These are phyloP conservation scores for Mucor circinelloides DNA, from an alignment of 371 early-diverging fungal genomes.

Conservation along the genomic window DNA sequence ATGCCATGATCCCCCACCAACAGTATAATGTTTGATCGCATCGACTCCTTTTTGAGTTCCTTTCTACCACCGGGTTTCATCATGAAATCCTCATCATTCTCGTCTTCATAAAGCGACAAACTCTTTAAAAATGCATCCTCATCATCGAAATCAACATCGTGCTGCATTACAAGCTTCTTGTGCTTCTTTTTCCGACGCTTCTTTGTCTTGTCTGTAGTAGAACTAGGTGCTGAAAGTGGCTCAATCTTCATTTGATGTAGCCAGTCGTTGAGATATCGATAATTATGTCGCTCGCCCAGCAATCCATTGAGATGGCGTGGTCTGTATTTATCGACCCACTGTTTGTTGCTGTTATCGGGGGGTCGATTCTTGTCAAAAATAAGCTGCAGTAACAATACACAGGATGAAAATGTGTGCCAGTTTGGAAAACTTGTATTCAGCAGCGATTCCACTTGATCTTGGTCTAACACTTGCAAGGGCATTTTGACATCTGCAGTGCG, in stretches of 20 bases:
- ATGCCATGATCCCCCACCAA: constrained; percentile 73
- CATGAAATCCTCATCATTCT: constrained; percentile 33
- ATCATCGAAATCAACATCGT: neutral
- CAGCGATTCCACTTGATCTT: neutral
- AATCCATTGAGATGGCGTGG: constrained; percentile 27
- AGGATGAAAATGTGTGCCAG: constrained; percentile 19
- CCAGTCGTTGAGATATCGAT: constrained; percentile 39
- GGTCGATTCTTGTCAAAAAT: constrained; percentile 7
- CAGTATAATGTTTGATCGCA: constrained; percentile 61
- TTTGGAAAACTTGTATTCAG: constrained; percentile 13
- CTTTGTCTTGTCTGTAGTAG: neutral
- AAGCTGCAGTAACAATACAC: constrained; percentile 7
- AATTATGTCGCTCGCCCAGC: constrained; percentile 27
- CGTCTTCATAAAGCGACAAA: constrained; percentile 2
- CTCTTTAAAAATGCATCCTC: neutral
- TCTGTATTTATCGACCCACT: constrained; percentile 44
- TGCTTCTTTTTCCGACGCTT: constrained; percentile 7
- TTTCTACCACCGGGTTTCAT: neutral
- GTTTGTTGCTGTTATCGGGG: neutral
- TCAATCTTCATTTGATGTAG: constrained; percentile 42
- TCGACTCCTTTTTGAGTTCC: constrained; percentile 25
- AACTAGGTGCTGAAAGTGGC: constrained; percentile 16
- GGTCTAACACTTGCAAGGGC: neutral
- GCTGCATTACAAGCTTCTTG: neutral
- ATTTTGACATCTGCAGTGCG: neutral